Evolutionary conservation across 345 rosid genomes (phyloP).

Genomic region (Pugionium dolabratum): DNA sequence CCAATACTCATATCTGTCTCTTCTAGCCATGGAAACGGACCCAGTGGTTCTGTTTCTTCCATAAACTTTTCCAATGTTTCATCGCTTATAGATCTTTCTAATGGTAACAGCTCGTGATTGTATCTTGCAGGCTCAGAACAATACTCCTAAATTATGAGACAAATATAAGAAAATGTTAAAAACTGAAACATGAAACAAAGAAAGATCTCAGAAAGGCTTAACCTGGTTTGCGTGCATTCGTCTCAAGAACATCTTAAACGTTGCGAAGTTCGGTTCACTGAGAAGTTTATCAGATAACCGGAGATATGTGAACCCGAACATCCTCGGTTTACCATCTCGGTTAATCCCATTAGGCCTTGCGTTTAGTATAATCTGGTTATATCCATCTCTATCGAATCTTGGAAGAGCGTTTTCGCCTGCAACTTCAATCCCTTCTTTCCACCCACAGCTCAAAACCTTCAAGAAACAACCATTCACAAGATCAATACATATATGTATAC

Average conservation of each 20-base stretch:
- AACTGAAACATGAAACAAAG: not conserved
- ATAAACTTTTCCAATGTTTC: conserved; percentile 51
- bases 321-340: conserved; percentile 48
- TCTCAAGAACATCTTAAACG: conserved; percentile 66
- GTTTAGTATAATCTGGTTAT: conserved; percentile 76
- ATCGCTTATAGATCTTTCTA: conserved; percentile 53
- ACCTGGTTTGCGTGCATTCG: conserved; percentile 88
- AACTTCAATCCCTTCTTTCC: conserved; percentile 75
- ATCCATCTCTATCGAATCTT: conserved; percentile 64
- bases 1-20: conserved; percentile 62
- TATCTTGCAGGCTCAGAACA: conserved; percentile 55
- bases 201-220: conserved; percentile 11
- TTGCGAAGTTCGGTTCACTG: conserved; percentile 45
- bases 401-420: conserved; percentile 89
- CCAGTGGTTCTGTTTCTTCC: conserved; percentile 53
- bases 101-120: conserved; percentile 50
- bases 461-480: conserved; percentile 21
- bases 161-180: not conserved
- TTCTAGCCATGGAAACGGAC: conserved; percentile 62
- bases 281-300: conserved; percentile 59
- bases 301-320: conserved; percentile 74
- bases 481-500: not conserved
- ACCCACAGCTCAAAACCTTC: conserved; percentile 79
- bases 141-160: conserved; percentile 36
- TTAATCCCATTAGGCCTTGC: conserved; percentile 78